Percentiles rank a stretch among this genome's conserved stretches.
These are phyloP conservation scores for Conticribra guillardii DNA, from an alignment of 108 stramenopile genomes.

Conservation along the genomic window DNA sequence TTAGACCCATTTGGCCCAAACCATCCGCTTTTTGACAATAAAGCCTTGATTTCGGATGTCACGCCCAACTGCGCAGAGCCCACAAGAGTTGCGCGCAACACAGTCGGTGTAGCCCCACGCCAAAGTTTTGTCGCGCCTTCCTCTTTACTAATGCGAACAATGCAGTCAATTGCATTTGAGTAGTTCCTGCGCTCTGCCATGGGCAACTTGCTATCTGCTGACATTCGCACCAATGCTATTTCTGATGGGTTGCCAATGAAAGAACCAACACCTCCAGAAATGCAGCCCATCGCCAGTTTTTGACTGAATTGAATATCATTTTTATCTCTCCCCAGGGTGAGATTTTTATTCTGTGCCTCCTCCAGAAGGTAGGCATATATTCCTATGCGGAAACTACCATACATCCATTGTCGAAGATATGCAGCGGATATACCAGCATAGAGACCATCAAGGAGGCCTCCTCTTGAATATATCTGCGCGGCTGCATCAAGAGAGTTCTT, in stretches of 20 bases:
- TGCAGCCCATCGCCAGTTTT: conserved; percentile 42
- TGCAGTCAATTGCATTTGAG: conserved; percentile 44
- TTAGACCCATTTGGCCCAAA: conserved; percentile 38
- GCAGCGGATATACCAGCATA: conserved; percentile 46
- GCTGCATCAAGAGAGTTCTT: conserved; percentile 35
- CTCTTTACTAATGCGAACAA: conserved; percentile 42
- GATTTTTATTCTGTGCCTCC: conserved; percentile 35
- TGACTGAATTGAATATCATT: conserved; percentile 34
- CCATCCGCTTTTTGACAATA: conserved; percentile 15
- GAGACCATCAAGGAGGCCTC: conserved; percentile 34
- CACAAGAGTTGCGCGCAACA: conserved; percentile 33
- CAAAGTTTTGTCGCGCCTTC: conserved; percentile 43
- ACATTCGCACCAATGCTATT: conserved; percentile 42
- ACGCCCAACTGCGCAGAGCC: conserved; percentile 37
- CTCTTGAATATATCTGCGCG: conserved; percentile 23
- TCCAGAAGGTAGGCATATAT: conserved; percentile 42
- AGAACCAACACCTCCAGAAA: conserved; percentile 34
- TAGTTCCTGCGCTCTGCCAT: conserved; percentile 38
- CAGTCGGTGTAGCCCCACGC: conserved; percentile 44
- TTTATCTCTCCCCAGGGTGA: conserved; percentile 14
- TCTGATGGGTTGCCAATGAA: conserved; percentile 49
- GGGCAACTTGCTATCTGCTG: conserved; percentile 41
- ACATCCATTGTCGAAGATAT: conserved; percentile 48
- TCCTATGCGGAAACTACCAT: conserved; percentile 36
- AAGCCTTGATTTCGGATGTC: conserved; percentile 34